Conservation (phyloP, 75 land plant species). For the Adiantum capillusveneris region DNA sequence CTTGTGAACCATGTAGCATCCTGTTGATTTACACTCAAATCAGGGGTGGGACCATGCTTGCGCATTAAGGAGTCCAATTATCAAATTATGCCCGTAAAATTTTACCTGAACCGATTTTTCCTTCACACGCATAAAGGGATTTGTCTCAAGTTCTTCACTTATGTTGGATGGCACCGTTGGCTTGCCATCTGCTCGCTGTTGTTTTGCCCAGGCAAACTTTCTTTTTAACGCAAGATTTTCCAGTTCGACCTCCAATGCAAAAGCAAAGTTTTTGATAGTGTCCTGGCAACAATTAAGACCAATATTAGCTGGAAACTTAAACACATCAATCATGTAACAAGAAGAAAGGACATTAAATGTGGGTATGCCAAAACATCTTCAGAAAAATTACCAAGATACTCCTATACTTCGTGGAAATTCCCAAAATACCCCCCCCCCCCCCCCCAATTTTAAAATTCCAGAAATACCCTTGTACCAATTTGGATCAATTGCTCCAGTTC, state of each 20-base stretch:
- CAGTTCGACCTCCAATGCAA: constrained; percentile 82
- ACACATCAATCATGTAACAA: background rate
- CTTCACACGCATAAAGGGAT: constrained; percentile 91
- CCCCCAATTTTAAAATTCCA: too few species aligned
- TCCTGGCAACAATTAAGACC: constrained; percentile 43
- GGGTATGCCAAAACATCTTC: too few species aligned
- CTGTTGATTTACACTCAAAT: too few species aligned
- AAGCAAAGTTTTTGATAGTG: constrained; percentile 79
- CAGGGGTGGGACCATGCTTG: too few species aligned
- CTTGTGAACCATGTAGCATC: too few species aligned
- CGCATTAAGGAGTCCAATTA: too few species aligned
- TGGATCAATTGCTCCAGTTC: too few species aligned
- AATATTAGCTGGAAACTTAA: background rate
- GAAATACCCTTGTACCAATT: too few species aligned
- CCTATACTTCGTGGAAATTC: too few species aligned
- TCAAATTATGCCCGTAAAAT: too few species aligned
- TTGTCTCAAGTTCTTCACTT: constrained; percentile 67
- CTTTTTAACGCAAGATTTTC: constrained; percentile 55
- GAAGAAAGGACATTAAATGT: background rate
- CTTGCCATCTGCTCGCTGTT: constrained; percentile 51
- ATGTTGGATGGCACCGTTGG: constrained; percentile 89
- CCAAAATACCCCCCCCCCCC: too few species aligned
- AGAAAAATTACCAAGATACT: too few species aligned
- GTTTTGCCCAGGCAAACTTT: constrained; percentile 69
- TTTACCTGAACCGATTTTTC: background rate